Base-by-base conservation (phyloP, 2,329 filamentous ascomycete species). In the Botrytis fabae region DNA sequence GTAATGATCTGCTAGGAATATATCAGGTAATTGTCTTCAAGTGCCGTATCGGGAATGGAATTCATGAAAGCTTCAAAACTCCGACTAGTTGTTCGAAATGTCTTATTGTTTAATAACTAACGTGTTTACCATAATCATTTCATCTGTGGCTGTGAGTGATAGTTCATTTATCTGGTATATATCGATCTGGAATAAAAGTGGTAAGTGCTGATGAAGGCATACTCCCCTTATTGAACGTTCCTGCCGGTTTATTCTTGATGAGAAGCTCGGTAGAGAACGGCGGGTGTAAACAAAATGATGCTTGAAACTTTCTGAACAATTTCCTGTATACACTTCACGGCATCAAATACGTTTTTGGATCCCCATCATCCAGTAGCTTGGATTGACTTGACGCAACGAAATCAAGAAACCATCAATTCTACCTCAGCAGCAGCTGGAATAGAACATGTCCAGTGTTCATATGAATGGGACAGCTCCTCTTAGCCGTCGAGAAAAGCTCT, bases 131-230 rank as follows among this genome's bases (percentile, higher is more conserved):
- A 28, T 7, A n/a, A 7, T 54, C 12, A 4, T n/a, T 28, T 1
- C 5, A 28, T 16, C 10, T 54, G 4, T n/a, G 5, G 16, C n/a
- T 14, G 25, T 8, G 25, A 16, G 25, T 16, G 14, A 28, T 16
- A 4, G 2, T 18, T 57, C 3, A 2, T 28, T 57, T 9, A 1
- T 54, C 14, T 16, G 14, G 6, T 0, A 18, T 0, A 28, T 18
- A 28, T 28, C 2, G 14, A 28, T 57, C 28, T 18, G 51, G 14
- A 16, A 57, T 57, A 18, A 6, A 57, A 57, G 7, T 1, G n/a
- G n/a, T 18, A 57, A 28, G n/a, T 18, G n/a, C 7, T 28, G 51
- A 57, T 16, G 51, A 28, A 32, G 16, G n/a, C 4, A 28, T 25
- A 9, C 6, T 4, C n/a, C 6, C 14, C n/a, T 7, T 18, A 2